phyloP scores from a whole-genome alignment of 306 rosid genomes.

The Acacia melanoxylon region DNA sequence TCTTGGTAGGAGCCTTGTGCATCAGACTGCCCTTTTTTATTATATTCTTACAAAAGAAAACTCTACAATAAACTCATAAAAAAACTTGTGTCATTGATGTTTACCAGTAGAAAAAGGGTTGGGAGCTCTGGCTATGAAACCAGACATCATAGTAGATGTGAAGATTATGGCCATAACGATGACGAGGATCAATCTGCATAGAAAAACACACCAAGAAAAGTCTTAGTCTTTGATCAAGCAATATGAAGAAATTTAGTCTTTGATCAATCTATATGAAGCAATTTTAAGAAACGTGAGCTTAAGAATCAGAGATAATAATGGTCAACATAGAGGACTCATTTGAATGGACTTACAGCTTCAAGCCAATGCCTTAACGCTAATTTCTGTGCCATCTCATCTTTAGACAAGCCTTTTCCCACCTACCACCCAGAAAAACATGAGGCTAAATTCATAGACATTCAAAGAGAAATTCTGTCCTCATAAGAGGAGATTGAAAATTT shows the following conservation, averaged over 20 bases:
- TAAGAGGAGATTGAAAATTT: conserved; percentile 10
- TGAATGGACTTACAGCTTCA: conserved; percentile 71
- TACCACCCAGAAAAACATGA: conserved; percentile 38
- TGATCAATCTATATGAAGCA: not conserved
- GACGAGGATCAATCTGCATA: conserved; percentile 86
- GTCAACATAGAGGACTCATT: conserved; percentile 3
- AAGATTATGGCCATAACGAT: conserved; percentile 90
- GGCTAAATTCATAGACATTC: not conserved
- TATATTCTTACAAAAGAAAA: not conserved
- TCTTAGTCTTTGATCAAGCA: not conserved
- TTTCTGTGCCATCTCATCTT: conserved; percentile 70
- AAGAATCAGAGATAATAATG: not conserved
- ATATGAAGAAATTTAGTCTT: not conserved
- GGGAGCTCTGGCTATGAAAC: conserved; percentile 63
- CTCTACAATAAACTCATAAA: too few species aligned
- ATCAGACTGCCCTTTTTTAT: not conserved
- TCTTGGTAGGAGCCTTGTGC: too few species aligned
- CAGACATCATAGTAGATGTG: conserved; percentile 74
- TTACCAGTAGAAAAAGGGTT: conserved; percentile 91
- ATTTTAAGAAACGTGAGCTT: not conserved
- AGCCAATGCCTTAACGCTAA: conserved; percentile 88
- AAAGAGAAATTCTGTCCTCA: not conserved
- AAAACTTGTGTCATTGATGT: not conserved
- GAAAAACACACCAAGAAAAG: not conserved
- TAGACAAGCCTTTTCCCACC: conserved; percentile 83